These are phyloP conservation scores for Amylocystis lapponica DNA, from an alignment of 768 basidiomycete species.

Conservation along the genomic window DNA sequence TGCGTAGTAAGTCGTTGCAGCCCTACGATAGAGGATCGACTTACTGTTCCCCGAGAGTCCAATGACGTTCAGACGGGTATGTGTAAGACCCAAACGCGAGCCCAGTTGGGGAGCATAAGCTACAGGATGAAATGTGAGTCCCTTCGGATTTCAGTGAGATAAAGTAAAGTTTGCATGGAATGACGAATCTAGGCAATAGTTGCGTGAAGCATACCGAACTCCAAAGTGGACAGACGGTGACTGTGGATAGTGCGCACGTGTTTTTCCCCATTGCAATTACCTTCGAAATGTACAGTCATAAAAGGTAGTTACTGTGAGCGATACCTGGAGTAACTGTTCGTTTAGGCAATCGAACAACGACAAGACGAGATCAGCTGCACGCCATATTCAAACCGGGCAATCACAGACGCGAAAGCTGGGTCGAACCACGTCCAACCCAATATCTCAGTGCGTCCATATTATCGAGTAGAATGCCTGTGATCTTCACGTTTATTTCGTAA, in stretches of 20 bases:
- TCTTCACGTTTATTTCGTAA: not conserved
- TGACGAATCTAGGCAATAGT: not conserved
- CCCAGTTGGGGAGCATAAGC: slow-evolving; percentile 89
- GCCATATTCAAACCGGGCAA: too few species aligned
- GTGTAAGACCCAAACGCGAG: slow-evolving; percentile 62
- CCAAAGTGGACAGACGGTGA: not conserved
- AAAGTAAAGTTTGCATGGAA: not conserved
- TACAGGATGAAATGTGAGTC: slow-evolving; percentile 17
- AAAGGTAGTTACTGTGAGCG: too few species aligned
- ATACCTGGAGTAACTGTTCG: too few species aligned
- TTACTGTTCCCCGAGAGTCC: slow-evolving; percentile 74
- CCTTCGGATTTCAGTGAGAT: not conserved
- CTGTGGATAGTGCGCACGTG: not conserved
- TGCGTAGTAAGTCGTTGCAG: not conserved
- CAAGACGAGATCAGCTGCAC: too few species aligned
- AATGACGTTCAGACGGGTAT: slow-evolving; percentile 79
- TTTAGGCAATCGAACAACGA: too few species aligned
- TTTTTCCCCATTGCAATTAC: too few species aligned
- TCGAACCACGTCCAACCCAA: too few species aligned
- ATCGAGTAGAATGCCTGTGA: not conserved
- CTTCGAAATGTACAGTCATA: too few species aligned
- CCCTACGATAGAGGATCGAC: slow-evolving; percentile 18
- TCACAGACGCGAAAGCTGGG: too few species aligned
- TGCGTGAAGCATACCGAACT: not conserved
- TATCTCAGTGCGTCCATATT: not conserved